Conservation (phyloP, 164 flowering plant genomes). For the Platanus orientalis region DNA sequence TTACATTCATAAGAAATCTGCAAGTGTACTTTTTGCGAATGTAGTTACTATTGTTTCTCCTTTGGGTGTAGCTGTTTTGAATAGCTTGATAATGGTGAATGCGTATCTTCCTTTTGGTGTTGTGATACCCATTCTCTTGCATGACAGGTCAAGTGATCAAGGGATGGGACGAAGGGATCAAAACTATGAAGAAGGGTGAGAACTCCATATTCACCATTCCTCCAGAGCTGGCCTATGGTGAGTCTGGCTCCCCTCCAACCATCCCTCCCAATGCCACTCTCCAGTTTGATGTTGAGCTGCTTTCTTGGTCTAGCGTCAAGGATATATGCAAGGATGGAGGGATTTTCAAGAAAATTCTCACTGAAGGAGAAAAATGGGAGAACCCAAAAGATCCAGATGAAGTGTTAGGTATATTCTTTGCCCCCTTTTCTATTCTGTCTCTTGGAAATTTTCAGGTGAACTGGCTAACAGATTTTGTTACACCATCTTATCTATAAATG, state of each 20-base stretch:
- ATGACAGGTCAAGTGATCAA: slow-evolving; percentile 85
- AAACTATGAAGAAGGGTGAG: slow-evolving; percentile 97
- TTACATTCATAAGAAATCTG: no score
- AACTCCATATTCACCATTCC: slow-evolving; percentile 92
- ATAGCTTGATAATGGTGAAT: no score
- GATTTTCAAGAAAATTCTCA: slow-evolving; percentile 71
- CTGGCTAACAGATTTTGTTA: no score
- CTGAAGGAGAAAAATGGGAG: slow-evolving; percentile 95
- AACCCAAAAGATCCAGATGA: slow-evolving; percentile 96
- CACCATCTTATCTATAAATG: slow-evolving; percentile 4
- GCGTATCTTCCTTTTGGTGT: no score
- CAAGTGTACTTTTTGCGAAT: no score
- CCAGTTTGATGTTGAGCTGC: slow-evolving; percentile 88
- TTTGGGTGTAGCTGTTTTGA: no score
- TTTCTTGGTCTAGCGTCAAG: slow-evolving; percentile 89
- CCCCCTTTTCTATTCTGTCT: no score
- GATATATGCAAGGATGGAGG: slow-evolving; percentile 99
- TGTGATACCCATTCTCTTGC: not conserved
- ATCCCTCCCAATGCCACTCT: slow-evolving; percentile 94
- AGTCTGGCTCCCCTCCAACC: slow-evolving; percentile 80
- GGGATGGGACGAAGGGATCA: slow-evolving; percentile 97
- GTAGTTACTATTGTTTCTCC: no score
- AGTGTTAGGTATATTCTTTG: slow-evolving; percentile 52
- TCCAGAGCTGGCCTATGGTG: slow-evolving; percentile 86
- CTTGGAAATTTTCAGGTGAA: no score